Conservation (phyloP, 2,329 filamentous ascomycete genomes). For the Microascus cirrosus region DNA sequence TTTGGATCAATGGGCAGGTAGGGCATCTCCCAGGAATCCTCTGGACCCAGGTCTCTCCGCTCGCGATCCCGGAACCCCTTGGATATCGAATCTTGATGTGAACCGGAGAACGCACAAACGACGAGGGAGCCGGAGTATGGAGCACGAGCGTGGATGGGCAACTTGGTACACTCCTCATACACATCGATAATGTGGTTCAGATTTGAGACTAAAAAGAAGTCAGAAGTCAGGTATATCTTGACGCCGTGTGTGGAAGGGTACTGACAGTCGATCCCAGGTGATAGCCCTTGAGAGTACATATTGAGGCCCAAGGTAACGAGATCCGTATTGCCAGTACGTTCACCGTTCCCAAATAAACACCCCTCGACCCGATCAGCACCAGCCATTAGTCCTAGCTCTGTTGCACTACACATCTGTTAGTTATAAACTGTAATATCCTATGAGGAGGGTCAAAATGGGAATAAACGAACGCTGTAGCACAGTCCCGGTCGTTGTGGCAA, state of each 20-base stretch:
- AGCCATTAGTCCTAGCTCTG: conserved; percentile 84
- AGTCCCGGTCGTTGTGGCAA: conserved; percentile 69
- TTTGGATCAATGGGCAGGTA: conserved; percentile 88
- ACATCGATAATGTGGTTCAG: conserved; percentile 29
- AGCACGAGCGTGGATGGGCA: conserved; percentile 72
- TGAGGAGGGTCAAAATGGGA: no score
- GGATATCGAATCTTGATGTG: conserved; percentile 51
- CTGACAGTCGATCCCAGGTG: no score
- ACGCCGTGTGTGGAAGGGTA: no score
- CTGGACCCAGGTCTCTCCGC: conserved; percentile 37
- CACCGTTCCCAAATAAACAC: conserved; percentile 70
- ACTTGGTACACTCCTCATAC: conserved; percentile 79
- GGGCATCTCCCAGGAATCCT: conserved; percentile 59
- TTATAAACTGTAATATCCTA: no score
- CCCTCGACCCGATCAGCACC: conserved; percentile 80
- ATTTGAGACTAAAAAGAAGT: conserved; percentile 35
- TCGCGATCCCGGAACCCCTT: conserved; percentile 40
- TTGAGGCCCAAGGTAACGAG: conserved; percentile 4
- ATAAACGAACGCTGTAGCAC: conserved; percentile 25
- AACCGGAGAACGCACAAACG: conserved; percentile 74
- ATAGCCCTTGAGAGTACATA: conserved; percentile 46
- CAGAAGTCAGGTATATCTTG: conserved; percentile 65
- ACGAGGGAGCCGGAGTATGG: conserved; percentile 77
- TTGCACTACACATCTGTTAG: conserved; percentile 29
- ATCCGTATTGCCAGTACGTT: conserved; percentile 3